Evolutionary conservation across 1,139 yeast genomes (phyloP).

Genomic region (Debaryomycetaceae sp.): DNA sequence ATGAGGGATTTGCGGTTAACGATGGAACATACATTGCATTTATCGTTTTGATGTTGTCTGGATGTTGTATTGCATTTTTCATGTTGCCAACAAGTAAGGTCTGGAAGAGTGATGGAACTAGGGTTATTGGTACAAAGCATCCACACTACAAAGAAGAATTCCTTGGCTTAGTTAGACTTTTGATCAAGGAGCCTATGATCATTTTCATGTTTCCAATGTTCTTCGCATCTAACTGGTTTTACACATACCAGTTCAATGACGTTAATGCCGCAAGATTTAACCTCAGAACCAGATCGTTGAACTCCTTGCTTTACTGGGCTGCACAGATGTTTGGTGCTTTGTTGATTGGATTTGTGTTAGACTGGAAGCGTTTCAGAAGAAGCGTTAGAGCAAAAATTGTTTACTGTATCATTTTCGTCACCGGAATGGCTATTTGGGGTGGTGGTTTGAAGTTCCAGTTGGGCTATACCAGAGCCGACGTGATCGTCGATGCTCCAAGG

Average conservation of each 20-base stretch:
- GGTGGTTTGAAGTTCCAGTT: slow-evolving; percentile 56
- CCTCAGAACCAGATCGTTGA: slow-evolving; percentile 57
- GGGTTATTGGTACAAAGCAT: slow-evolving; percentile 41
- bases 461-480: slow-evolving; percentile 40
- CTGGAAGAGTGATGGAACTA: slow-evolving; percentile 39
- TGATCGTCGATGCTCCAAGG: slow-evolving; percentile 11
- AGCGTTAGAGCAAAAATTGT: slow-evolving; percentile 46
- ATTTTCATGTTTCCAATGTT: slow-evolving; percentile 56
- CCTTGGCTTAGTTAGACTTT: slow-evolving; percentile 33
- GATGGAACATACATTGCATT: slow-evolving; percentile 60
- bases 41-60: slow-evolving; percentile 50
- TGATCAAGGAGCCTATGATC: slow-evolving; percentile 46
- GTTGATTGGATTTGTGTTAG: slow-evolving; percentile 46
- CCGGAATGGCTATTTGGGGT: slow-evolving; percentile 56
- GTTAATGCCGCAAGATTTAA: slow-evolving; percentile 56
- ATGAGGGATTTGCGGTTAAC: slow-evolving; percentile 34
- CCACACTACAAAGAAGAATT: slow-evolving; percentile 50
- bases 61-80: slow-evolving; percentile 42
- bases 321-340: slow-evolving; percentile 59
- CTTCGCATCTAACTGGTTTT: slow-evolving; percentile 62
- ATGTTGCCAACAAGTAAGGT: slow-evolving; percentile 52
- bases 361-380: slow-evolving; percentile 39
- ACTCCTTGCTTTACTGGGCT: slow-evolving; percentile 58
- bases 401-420: slow-evolving; percentile 38
- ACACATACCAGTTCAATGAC: slow-evolving; percentile 61